A percentile compares a stretch with the other conserved stretches of the same genome.
phyloP scores from a whole-genome alignment of 2,329 filamentous ascomycete genomes.

The Magnaporthiopsis rhizophila region DNA sequence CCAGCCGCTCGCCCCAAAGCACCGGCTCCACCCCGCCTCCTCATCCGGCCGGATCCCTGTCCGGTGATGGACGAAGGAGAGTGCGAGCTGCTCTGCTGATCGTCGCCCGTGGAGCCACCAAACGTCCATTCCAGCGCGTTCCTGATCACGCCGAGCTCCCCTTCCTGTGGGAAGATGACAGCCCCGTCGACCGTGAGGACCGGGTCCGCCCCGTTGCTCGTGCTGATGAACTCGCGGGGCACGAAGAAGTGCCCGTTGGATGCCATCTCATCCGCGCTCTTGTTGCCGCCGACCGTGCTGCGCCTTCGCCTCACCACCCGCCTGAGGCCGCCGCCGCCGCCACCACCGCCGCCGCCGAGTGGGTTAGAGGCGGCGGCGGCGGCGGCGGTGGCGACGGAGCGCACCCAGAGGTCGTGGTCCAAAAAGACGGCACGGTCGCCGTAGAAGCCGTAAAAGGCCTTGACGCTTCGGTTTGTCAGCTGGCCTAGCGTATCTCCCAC shows the following conservation, averaged over 20 bases:
- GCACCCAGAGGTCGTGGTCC: background rate
- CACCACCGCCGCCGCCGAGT: too few species aligned
- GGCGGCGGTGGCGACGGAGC: background rate
- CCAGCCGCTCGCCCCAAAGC: too few species aligned
- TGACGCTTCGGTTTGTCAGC: background rate
- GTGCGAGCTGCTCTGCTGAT: too few species aligned
- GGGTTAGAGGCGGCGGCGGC: too few species aligned
- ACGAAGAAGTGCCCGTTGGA: background rate
- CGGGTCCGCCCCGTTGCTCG: background rate
- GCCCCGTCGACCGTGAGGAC: background rate
- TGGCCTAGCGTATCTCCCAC: background rate
- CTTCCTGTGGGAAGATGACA: background rate
- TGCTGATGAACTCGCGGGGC: conserved; percentile 2
- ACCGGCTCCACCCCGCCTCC: too few species aligned
- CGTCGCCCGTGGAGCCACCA: background rate
- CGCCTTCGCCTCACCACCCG: too few species aligned
- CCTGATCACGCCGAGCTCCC: background rate
- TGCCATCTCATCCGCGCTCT: background rate
- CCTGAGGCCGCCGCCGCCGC: too few species aligned
- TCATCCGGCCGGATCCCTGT: too few species aligned
- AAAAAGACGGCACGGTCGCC: background rate
- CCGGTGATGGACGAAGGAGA: too few species aligned
- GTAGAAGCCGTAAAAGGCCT: background rate
- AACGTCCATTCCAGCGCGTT: background rate
- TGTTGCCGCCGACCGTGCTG: background rate